phyloP scores from a whole-genome alignment of 129 eudicot genomes.

The Chrysanthemum lavandulifolium region DNA sequence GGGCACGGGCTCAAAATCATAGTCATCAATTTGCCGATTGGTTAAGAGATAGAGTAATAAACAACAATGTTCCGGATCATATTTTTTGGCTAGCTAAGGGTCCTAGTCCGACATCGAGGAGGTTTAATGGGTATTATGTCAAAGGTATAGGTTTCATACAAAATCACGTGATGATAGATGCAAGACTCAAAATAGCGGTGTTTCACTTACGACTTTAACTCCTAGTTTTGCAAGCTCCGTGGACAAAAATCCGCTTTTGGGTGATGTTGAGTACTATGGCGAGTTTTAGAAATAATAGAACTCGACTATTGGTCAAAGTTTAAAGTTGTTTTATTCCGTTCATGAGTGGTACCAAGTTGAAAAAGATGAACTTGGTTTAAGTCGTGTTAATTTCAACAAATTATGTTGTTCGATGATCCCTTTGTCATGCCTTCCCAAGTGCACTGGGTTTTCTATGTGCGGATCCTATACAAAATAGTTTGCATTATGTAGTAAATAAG shows the following conservation, averaged over 20 bases:
- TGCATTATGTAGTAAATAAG: slow-evolving; percentile 22
- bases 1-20: slow-evolving; percentile 13
- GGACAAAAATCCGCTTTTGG: slow-evolving; percentile 26
- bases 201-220: slow-evolving; percentile 22
- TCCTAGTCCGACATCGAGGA: slow-evolving; percentile 17
- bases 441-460: slow-evolving; percentile 27
- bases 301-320: slow-evolving; percentile 15
- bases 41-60: slow-evolving; percentile 10
- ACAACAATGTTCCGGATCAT: slow-evolving; percentile 10
- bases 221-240: slow-evolving; percentile 29
- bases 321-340: slow-evolving; percentile 9
- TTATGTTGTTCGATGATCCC: slow-evolving; percentile 18
- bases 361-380: slow-evolving; percentile 19
- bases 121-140: slow-evolving; percentile 21
- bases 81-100: slow-evolving; percentile 24
- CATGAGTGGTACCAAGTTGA: slow-evolving; percentile 19
- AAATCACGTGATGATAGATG: slow-evolving; percentile 18
- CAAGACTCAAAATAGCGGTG: slow-evolving; percentile 26
- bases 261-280: slow-evolving; percentile 33
- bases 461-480: slow-evolving; percentile 29
- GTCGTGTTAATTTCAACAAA: background rate
- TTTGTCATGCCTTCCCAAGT: slow-evolving; percentile 34
- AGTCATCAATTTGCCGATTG: slow-evolving; percentile 4
- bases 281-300: slow-evolving; percentile 27
- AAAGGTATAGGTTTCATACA: slow-evolving; percentile 27